These are phyloP conservation scores for Hyparrhenia diplandra DNA, from an alignment of 176 grass and related monocot species.

Conservation along the genomic window DNA sequence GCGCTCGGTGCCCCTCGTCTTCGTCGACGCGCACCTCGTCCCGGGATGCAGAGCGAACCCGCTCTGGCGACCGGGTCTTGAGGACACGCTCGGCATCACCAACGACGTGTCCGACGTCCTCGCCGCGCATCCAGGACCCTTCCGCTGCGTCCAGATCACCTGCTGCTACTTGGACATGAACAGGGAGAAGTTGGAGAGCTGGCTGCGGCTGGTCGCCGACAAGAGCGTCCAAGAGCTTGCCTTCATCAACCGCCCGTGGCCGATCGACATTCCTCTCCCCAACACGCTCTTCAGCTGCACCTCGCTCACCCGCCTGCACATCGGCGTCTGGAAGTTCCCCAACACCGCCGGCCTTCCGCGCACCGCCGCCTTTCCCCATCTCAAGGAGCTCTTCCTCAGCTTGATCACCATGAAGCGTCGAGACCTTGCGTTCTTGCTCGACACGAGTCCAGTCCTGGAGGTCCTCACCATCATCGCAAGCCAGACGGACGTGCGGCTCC, in stretches of 20 bases:
- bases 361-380: background rate
- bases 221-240: background rate
- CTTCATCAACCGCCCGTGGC: background rate
- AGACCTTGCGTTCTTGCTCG: conserved; percentile 19
- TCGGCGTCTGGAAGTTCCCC: background rate
- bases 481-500: background rate
- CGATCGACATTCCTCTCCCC: background rate
- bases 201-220: background rate
- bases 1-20: background rate
- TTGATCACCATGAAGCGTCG: no score
- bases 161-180: background rate
- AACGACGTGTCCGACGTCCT: background rate
- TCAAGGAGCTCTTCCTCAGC: background rate
- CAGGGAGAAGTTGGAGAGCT: background rate
- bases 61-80: background rate
- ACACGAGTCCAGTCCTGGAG: conserved; percentile 6
- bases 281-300: background rate
- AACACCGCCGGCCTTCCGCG: background rate
- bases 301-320: background rate
- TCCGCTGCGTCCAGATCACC: background rate
- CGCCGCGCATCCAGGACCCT: background rate
- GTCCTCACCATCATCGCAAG: background rate
- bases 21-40: background rate
- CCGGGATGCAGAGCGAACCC: background rate
- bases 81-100: background rate